Evolutionary conservation across 148 eudicot genomes (phyloP).

Genomic region (Tetragonia tetragonoides): DNA sequence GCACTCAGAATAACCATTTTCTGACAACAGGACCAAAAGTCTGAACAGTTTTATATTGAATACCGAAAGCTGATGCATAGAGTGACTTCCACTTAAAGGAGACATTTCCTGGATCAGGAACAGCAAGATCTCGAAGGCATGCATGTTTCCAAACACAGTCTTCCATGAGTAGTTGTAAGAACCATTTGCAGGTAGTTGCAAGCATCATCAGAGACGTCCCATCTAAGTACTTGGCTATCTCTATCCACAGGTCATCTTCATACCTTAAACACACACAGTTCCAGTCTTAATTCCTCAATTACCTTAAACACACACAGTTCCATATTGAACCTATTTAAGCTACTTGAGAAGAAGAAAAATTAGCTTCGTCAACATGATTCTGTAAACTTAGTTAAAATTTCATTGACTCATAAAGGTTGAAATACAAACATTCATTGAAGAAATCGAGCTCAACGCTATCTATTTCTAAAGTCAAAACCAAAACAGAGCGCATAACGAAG

Average conservation of each 20-base stretch:
- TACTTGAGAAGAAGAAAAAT: neutral
- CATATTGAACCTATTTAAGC: neutral
- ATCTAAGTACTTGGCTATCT: slow-evolving; percentile 79
- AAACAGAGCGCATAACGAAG: neutral
- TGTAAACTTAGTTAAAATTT: neutral
- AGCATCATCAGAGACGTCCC: slow-evolving; percentile 78
- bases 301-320: neutral
- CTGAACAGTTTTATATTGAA: neutral
- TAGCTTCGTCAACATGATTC: neutral
- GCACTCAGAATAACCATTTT: neutral
- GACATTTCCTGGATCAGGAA: slow-evolving; percentile 67
- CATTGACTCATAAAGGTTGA: neutral
- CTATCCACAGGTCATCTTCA: slow-evolving; percentile 86
- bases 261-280: slow-evolving; percentile 34
- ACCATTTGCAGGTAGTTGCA: slow-evolving; percentile 79
- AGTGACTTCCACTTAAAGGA: slow-evolving; percentile 68
- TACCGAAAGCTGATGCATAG: slow-evolving; percentile 78
- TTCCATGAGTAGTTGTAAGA: slow-evolving; percentile 56
- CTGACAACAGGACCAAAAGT: slow-evolving; percentile 3
- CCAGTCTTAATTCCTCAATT: neutral
- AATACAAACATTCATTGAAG: neutral
- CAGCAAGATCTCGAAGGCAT: slow-evolving; percentile 75
- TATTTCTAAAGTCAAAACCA: neutral
- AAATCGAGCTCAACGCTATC: neutral
- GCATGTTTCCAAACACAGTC: slow-evolving; percentile 85